Conservation (phyloP, 1,139 yeast genomes). For the Magnusiomyces tetraspermus region DNA sequence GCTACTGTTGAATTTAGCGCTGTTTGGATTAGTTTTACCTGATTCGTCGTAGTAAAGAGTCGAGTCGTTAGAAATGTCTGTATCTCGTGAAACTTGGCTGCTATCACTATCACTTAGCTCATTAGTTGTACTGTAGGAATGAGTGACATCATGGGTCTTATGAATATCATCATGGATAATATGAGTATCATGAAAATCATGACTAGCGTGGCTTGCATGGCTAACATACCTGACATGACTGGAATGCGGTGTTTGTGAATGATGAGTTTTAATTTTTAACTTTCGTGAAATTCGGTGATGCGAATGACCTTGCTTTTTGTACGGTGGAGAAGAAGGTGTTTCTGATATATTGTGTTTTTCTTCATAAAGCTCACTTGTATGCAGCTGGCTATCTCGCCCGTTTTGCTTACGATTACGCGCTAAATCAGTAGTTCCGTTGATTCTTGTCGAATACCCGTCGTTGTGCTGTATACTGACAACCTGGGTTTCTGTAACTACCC, state of each 20-base stretch:
- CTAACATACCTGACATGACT: background rate
- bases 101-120: background rate
- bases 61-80: background rate
- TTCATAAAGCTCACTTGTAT: too few relatives aligned
- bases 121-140: background rate
- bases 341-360: too few relatives aligned
- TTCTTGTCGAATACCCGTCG: background rate
- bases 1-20: too few relatives aligned
- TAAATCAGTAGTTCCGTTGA: background rate
- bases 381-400: too few relatives aligned
- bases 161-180: too few relatives aligned
- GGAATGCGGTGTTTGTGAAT: background rate
- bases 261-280: background rate
- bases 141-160: too few relatives aligned
- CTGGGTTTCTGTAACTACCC: constrained; percentile 3
- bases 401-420: background rate
- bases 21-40: too few relatives aligned
- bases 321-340: too few relatives aligned
- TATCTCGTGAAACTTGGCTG: background rate
- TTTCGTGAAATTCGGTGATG: background rate
- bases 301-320: background rate
- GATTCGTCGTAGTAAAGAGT: background rate
- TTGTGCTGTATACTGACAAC: constrained; percentile 3
- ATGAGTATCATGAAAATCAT: too few relatives aligned
- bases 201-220: background rate